Conservation (phyloP, 805 yeast species). For the Candida alai region DNA sequence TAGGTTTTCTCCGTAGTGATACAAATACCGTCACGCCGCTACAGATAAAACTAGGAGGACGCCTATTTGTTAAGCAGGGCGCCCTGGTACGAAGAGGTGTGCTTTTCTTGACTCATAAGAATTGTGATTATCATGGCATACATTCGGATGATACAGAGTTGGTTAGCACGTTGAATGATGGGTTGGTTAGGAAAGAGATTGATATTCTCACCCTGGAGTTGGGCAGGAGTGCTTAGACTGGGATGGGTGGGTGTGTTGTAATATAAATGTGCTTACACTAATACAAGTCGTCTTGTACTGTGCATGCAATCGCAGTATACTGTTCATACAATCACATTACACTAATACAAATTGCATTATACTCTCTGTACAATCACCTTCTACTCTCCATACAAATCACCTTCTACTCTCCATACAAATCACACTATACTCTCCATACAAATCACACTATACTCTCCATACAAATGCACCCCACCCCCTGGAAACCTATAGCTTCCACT, state of each 20-base stretch:
- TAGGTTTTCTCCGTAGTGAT: conserved; percentile 42
- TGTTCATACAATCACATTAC: too few species aligned
- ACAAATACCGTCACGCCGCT: conserved; percentile 23
- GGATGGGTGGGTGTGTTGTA: too few species aligned
- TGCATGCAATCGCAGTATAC: too few species aligned
- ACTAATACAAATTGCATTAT: too few species aligned
- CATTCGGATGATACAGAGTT: conserved; percentile 20
- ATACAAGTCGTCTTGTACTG: too few species aligned
- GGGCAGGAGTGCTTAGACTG: too few species aligned
- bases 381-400: too few species aligned
- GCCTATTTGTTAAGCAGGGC: conserved; percentile 47
- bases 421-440: not conserved
- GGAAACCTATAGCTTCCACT: conserved; percentile 5
- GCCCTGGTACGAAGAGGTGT: conserved; percentile 47
- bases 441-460: not conserved
- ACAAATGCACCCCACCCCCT: not conserved
- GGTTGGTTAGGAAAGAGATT: conserved; percentile 36
- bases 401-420: too few species aligned
- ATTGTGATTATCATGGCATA: conserved; percentile 32
- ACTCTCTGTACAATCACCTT: too few species aligned
- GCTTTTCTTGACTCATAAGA: conserved; percentile 29
- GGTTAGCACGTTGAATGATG: conserved; percentile 28
- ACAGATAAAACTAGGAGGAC: conserved; percentile 53
- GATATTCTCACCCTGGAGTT: conserved; percentile 29
- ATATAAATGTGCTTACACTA: too few species aligned